These are phyloP conservation scores for Cerioporus squamosus DNA, from an alignment of 1,284 basidiomycete species.

Conservation along the genomic window DNA sequence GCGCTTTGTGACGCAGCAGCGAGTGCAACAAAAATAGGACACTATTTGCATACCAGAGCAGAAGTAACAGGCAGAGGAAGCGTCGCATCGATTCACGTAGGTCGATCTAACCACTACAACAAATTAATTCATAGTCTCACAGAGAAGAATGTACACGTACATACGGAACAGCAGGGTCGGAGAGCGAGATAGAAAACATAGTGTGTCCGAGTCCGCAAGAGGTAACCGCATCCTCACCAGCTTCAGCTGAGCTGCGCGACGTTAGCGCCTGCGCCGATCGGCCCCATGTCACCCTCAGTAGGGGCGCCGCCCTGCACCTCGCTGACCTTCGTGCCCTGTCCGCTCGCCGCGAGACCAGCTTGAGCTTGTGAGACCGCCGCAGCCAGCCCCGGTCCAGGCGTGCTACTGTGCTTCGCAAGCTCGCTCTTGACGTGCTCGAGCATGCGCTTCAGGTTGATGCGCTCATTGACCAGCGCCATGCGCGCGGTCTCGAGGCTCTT, in stretches of 20 bases:
- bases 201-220: background rate
- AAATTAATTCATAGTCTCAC: constrained; percentile 19
- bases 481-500: constrained; percentile 74
- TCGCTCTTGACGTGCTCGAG: constrained; percentile 67
- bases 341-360: constrained; percentile 50
- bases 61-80: too few relatives aligned
- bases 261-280: constrained; percentile 32
- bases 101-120: constrained; percentile 18
- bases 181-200: constrained; percentile 13
- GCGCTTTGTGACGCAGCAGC: too few relatives aligned
- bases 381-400: constrained; percentile 25
- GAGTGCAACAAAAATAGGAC: too few relatives aligned
- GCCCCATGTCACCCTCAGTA: constrained; percentile 39
- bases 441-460: constrained; percentile 65
- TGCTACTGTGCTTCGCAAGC: constrained; percentile 52
- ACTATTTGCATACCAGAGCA: too few relatives aligned
- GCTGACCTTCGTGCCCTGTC: constrained; percentile 58
- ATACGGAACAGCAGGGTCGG: constrained; percentile 8
- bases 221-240: background rate
- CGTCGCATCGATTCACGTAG: background rate
- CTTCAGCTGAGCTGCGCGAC: constrained; percentile 34
- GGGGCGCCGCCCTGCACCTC: constrained; percentile 47
- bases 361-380: constrained; percentile 39
- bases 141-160: constrained; percentile 15
- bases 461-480: constrained; percentile 68